A percentile compares a stretch with the other conserved stretches of the same genome.
Conservation (phyloP, 202 grass and related monocot genomes). For the Thinopyrum obtusiflorum region DNA sequence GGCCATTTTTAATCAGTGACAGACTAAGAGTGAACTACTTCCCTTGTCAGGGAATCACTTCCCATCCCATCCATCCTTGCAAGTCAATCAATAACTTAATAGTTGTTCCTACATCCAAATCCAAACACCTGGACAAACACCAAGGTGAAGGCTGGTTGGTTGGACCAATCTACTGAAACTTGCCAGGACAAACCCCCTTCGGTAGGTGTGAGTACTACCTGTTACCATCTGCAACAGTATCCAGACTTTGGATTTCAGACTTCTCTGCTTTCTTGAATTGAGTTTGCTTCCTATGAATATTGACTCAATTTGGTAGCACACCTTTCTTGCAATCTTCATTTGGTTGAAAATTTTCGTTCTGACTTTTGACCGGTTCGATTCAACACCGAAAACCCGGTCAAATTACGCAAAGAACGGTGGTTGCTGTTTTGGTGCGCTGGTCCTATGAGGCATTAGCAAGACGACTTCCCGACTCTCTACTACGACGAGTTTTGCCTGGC, state of each 20-base stretch:
- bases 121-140: constrained; percentile 29
- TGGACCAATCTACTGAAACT: background rate
- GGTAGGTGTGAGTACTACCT: background rate
- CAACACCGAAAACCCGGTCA: background rate
- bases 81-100: constrained; percentile 69
- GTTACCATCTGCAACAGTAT: background rate
- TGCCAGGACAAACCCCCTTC: background rate
- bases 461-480: no score
- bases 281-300: background rate
- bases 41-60: background rate
- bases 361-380: background rate
- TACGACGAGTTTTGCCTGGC: no score
- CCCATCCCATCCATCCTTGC: constrained; percentile 43
- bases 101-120: constrained; percentile 34
- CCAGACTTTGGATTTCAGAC: background rate
- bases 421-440: no score
- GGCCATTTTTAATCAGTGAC: background rate
- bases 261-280: background rate
- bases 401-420: background rate
- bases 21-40: constrained; percentile 23
- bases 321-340: background rate
- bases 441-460: no score
- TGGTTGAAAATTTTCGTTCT: background rate
- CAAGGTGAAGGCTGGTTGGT: constrained; percentile 16
- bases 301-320: background rate